A percentile compares a stretch with the other conserved stretches of the same genome.
phyloP scores from a whole-genome alignment of 108 stramenopile genomes.

The Pseudonitzschia multiseries region DNA sequence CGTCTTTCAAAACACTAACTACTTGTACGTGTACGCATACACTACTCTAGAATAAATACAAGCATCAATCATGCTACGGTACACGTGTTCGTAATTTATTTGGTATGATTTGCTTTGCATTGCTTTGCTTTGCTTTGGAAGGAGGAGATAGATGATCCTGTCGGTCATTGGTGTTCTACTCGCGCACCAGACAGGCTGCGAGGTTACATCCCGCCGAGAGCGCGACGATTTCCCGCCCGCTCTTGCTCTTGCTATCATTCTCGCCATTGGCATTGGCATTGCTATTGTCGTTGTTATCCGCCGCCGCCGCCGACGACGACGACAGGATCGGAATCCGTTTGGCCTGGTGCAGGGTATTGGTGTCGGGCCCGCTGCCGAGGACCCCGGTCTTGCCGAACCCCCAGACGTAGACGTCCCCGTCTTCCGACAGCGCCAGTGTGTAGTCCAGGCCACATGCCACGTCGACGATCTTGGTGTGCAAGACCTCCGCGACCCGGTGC shows the following conservation, averaged over 20 bases:
- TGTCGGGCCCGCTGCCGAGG: constrained; percentile 55
- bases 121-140: too few relatives aligned
- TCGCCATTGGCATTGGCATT: too few relatives aligned
- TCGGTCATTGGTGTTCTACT: neutral
- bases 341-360: constrained; percentile 61
- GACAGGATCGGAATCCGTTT: constrained; percentile 14
- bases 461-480: constrained; percentile 70
- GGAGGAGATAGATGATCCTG: too few relatives aligned
- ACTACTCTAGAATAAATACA: too few relatives aligned
- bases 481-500: constrained; percentile 53
- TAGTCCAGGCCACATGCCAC: constrained; percentile 79
- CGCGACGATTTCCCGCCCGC: constrained; percentile 39
- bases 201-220: constrained; percentile 74
- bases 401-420: constrained; percentile 61
- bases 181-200: constrained; percentile 60
- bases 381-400: constrained; percentile 83
- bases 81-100: too few relatives aligned
- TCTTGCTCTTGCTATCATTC: too few relatives aligned
- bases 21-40: too few relatives aligned
- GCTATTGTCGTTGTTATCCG: too few relatives aligned
- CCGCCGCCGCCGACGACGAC: too few relatives aligned
- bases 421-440: constrained; percentile 67
- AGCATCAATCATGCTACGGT: too few relatives aligned
- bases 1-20: too few relatives aligned
- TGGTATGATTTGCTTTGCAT: too few relatives aligned